phyloP scores from a whole-genome alignment of 768 basidiomycete genomes.

The Russula brevipes region DNA sequence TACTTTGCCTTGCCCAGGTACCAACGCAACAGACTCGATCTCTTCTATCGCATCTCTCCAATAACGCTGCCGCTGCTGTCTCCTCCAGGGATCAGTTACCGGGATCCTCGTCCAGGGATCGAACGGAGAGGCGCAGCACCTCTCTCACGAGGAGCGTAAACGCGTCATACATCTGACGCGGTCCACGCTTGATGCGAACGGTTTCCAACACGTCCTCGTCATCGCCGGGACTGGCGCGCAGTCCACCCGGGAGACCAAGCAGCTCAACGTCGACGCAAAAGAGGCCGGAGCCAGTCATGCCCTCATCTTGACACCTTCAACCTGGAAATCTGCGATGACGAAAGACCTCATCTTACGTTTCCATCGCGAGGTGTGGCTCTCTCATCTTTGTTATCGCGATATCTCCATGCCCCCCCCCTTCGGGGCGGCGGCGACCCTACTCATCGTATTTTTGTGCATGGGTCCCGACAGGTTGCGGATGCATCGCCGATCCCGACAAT shows the following conservation, averaged over 20 bases:
- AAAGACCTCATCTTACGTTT: constrained; percentile 58
- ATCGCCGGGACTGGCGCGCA: constrained; percentile 84
- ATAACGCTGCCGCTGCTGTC: neutral
- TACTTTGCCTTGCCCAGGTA: constrained; percentile 69
- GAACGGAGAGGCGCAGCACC: constrained; percentile 72
- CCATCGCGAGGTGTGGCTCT: constrained; percentile 49
- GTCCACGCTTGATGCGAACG: constrained; percentile 64
- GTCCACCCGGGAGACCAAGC: constrained; percentile 69
- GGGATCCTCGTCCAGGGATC: constrained; percentile 71
- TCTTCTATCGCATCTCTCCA: constrained; percentile 11
- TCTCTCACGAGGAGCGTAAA: constrained; percentile 68
- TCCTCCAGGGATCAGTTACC: constrained; percentile 59
- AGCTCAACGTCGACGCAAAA: constrained; percentile 65
- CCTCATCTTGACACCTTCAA: constrained; percentile 69
- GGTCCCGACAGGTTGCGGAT: constrained; percentile 51
- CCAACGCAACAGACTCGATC: constrained; percentile 15
- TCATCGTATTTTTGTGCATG: neutral
- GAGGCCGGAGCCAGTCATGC: constrained; percentile 79
- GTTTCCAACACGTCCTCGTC: constrained; percentile 60
- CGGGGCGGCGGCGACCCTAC: neutral
- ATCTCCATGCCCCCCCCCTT: constrained; percentile 2
- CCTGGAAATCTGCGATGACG: constrained; percentile 64
- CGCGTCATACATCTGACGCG: constrained; percentile 59
- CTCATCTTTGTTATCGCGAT: neutral
- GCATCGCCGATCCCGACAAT: constrained; percentile 64